Conservation (phyloP, 1,284 basidiomycete genomes). For the Leucoagaricus sp. region DNA sequence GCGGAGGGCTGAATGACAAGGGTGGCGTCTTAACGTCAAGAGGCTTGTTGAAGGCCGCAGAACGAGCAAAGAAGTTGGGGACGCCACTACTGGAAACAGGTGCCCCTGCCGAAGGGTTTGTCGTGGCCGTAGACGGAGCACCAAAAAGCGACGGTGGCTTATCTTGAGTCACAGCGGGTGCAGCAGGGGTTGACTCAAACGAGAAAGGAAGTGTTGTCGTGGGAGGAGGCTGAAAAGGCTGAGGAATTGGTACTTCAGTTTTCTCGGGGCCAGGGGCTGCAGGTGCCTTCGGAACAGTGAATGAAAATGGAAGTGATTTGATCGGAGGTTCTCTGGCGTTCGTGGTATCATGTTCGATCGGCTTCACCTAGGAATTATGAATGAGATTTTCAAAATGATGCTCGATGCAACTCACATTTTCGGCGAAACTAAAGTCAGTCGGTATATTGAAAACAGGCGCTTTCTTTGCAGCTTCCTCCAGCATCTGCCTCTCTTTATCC, state of each 20-base stretch:
- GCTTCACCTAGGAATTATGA: conserved; percentile 26
- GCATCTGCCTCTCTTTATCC: conserved; percentile 41
- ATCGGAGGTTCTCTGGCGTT: conserved; percentile 69
- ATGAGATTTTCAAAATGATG: not conserved
- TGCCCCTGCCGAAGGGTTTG: not conserved
- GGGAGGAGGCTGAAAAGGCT: conserved; percentile 1
- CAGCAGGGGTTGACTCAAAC: not conserved
- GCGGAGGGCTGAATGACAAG: conserved; percentile 7
- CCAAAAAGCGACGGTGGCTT: not conserved
- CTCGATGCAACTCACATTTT: conserved; percentile 47
- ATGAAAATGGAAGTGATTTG: conserved; percentile 63
- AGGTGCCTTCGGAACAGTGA: conserved; percentile 34
- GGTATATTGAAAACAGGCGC: conserved; percentile 60
- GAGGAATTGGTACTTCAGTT: conserved; percentile 8
- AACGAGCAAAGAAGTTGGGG: conserved; percentile 34
- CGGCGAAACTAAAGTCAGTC: conserved; percentile 67
- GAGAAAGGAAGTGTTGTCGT: conserved; percentile 1
- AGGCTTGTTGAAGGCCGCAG: conserved; percentile 22
- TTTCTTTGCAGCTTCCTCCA: conserved; percentile 55
- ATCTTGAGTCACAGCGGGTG: not conserved
- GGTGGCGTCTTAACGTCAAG: conserved; percentile 20
- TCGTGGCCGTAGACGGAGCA: not conserved
- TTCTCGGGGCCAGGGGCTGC: conserved; percentile 13
- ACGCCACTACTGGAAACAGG: conserved; percentile 15
- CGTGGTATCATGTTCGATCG: conserved; percentile 36